Evolutionary conservation across 2,329 filamentous ascomycete genomes (phyloP), one percentile per base, ranked within the genome.

Genomic region (Huntiella abstrusa): DNA sequence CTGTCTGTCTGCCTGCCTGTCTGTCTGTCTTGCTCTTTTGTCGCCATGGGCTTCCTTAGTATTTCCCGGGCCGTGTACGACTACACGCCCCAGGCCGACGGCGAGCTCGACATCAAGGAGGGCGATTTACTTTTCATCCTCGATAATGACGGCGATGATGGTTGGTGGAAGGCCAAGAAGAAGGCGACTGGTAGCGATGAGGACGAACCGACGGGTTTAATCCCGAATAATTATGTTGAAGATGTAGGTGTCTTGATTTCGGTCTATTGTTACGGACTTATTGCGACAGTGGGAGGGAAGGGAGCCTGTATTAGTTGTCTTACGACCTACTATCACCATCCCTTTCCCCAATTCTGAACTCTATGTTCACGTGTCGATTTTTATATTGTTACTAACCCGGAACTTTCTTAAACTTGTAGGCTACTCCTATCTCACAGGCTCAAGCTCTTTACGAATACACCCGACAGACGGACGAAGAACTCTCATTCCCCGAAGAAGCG

Each of bases 381-480:
- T 8, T 19, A 28, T 19, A 28, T 41, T 19, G n/a, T 28, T 28
- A 28, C 22, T 28, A 28, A 28, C 8, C 10, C 8, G 22, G 6
- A 28, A 10, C 22, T 28, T 28, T 28, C 22, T 28, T 28, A 28
- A 28, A 28, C 10, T 44, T 47, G 46, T 53, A 80, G 71, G 73
- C 75, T 49, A 63, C 67, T 59, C 74, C 79, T 16, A 60, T 69
- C 52, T 53, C 44, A 11, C 32, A 79, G 54, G 91, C 88, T 43
- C 86, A 81, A 60, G 84, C 91, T n/a, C 73, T 96, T n/a, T 98
- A 88, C 67, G 91, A 98, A 61, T 98, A 98, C 61, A 83, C 83
- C 43, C 77, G 88, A 55, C 91, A 98, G 65, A 98, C 91, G 17
- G 91, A 98, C 58, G 91, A 98, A 63, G 91, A 98, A 63, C 70